Evolutionary conservation across 2,329 filamentous ascomycete species (phyloP).

Genomic region (Beauveria pseudobassiana): DNA sequence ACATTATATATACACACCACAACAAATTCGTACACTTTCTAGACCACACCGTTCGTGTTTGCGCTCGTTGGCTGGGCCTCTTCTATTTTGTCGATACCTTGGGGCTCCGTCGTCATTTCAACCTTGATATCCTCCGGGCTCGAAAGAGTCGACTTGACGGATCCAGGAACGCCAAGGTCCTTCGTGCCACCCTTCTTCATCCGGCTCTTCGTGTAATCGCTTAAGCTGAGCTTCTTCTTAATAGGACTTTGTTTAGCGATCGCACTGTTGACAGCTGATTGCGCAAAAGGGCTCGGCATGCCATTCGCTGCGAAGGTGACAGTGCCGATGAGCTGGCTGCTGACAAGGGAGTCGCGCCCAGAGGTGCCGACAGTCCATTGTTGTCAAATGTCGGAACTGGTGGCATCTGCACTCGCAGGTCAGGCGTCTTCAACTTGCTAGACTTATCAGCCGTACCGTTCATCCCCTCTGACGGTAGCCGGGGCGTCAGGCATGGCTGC

Average conservation of each 20-base stretch:
- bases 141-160: conserved; percentile 27
- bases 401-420: conserved; percentile 49
- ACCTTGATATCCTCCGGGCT: conserved; percentile 30
- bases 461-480: background rate
- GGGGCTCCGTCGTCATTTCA: conserved; percentile 26
- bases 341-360: conserved; percentile 39
- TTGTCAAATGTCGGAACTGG: conserved; percentile 44
- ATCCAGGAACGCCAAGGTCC: conserved; percentile 19
- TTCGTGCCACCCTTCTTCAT: conserved; percentile 46
- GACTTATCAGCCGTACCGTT: conserved; percentile 14
- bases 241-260: conserved; percentile 48
- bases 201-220: conserved; percentile 53
- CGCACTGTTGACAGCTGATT: conserved; percentile 34
- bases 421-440: conserved; percentile 34
- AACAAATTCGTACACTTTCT: conserved; percentile 5
- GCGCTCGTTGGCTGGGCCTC: conserved; percentile 18
- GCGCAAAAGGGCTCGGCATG: conserved; percentile 35
- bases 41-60: conserved; percentile 12
- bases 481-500: background rate
- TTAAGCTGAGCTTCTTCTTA: conserved; percentile 61
- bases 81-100: conserved; percentile 22
- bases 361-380: conserved; percentile 25
- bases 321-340: conserved; percentile 35
- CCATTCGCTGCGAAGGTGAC: conserved; percentile 40
- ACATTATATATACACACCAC: conserved; percentile 11